Evolutionary conservation across 2,329 filamentous ascomycete genomes (phyloP), one percentile per base, ranked within the genome.

Genomic region (Kalaharituber pfeilii): DNA sequence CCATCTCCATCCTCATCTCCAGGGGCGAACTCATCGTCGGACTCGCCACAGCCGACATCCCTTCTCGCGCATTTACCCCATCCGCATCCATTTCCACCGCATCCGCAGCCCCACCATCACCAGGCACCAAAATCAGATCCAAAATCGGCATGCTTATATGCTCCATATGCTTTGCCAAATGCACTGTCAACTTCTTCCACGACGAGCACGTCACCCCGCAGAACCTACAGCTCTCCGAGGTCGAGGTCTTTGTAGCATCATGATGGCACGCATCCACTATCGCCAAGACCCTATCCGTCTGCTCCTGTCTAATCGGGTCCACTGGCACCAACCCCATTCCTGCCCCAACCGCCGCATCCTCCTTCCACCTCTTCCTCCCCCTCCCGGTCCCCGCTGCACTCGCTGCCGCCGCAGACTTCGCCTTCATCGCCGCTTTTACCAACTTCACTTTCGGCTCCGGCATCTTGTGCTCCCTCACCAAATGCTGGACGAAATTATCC

Each of bases 101-200:
- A n/a, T n/a, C n/a, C n/a, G n/a, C n/a, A n/a, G n/a, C n/a, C n/a
- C n/a, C n/a, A n/a, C n/a, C n/a, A n/a, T n/a, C n/a, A n/a, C n/a
- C n/a, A n/a, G n/a, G n/a, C n/a, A n/a, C n/a, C n/a, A n/a, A n/a
- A 39, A 72, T 70, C 45, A 75, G 65, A 50, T 68, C 66, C 54
- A 94, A 72, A 28, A 94, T 78, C 0, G 88, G 87, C 65, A 94
- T 76, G 63, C 84, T 85, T 65, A 94, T 84, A 60, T 86, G 80
- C 67, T 94, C 86, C 86, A 95, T 91, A 67, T 95, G 88, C 67
- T 89, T 89, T 50, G 86, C 86, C 66, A 94, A 70, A 68, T 94
- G 88, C n/a, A 91, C 86, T 0, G 85, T 93, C 57, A 94, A 71
- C 69, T 93, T 93, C 74, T 94, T 94, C 86, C 86, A 94, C 36